phyloP scores from a whole-genome alignment of 352 stramenopile species.

The Plasmopara viticola region DNA sequence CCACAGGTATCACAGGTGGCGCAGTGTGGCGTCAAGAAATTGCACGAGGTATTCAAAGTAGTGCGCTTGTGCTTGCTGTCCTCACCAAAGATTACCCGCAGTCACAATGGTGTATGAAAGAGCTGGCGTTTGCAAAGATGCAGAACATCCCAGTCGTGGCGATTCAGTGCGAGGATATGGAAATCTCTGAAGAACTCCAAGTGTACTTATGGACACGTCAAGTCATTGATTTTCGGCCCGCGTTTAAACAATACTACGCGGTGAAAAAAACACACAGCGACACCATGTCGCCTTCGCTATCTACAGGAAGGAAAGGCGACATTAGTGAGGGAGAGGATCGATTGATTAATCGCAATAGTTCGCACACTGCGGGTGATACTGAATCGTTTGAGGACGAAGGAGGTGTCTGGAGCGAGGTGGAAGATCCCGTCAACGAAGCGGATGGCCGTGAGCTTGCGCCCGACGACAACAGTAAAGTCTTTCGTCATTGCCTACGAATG shows the following conservation, averaged over 20 bases:
- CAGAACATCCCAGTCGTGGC: slow-evolving; percentile 80
- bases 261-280: slow-evolving; percentile 1
- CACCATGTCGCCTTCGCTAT: slow-evolving; percentile 2
- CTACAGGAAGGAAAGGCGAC: slow-evolving; percentile 3
- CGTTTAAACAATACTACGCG: slow-evolving; percentile 26
- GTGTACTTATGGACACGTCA: slow-evolving; percentile 85
- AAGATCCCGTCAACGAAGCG: slow-evolving; percentile 7
- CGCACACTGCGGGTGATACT: slow-evolving; percentile 18
- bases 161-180: slow-evolving; percentile 78
- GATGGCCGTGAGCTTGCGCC: slow-evolving; percentile 21
- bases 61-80: slow-evolving; percentile 63
- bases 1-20: slow-evolving; percentile 71
- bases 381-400: slow-evolving; percentile 18
- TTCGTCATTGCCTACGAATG: slow-evolving; percentile 55
- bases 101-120: slow-evolving; percentile 85
- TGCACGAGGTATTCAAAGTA: slow-evolving; percentile 64
- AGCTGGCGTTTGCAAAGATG: slow-evolving; percentile 81
- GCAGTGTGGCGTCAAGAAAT: slow-evolving; percentile 81
- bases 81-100: slow-evolving; percentile 70
- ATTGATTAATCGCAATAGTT: slow-evolving; percentile 19
- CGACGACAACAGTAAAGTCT: slow-evolving; percentile 59
- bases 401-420: slow-evolving; percentile 11
- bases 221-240: slow-evolving; percentile 68
- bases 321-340: background rate
- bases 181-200: slow-evolving; percentile 76